Conservation (phyloP, 805 yeast species). For the Candida broadrunensis region DNA sequence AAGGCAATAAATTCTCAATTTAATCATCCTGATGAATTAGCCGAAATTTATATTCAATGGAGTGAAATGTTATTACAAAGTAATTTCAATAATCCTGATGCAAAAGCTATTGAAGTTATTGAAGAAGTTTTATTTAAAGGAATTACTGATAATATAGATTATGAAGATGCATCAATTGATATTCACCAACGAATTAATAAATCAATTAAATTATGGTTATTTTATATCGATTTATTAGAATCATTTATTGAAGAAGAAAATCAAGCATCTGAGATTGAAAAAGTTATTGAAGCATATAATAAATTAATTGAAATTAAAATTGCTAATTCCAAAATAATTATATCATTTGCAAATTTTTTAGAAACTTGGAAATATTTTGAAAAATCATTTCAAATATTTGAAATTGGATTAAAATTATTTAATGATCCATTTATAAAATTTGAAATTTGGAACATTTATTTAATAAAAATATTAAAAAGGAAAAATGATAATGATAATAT, state of each 20-base stretch:
- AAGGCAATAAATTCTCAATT: slow-evolving; percentile 73
- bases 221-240: slow-evolving; percentile 69
- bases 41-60: slow-evolving; percentile 74
- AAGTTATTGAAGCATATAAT: slow-evolving; percentile 23
- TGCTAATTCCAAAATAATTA: slow-evolving; percentile 64
- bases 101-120: slow-evolving; percentile 32
- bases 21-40: slow-evolving; percentile 58
- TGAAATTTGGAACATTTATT: slow-evolving; percentile 71
- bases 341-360: slow-evolving; percentile 64
- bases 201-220: slow-evolving; percentile 66
- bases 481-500: slow-evolving; percentile 6
- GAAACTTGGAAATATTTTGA: slow-evolving; percentile 46
- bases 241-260: slow-evolving; percentile 43
- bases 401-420: slow-evolving; percentile 66
- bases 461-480: slow-evolving; percentile 44
- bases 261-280: slow-evolving; percentile 16
- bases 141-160: slow-evolving; percentile 13
- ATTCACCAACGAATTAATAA: slow-evolving; percentile 61
- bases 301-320: slow-evolving; percentile 46
- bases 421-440: slow-evolving; percentile 50
- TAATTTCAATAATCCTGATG: slow-evolving; percentile 46
- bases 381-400: slow-evolving; percentile 59
- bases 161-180: slow-evolving; percentile 40
- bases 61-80: slow-evolving; percentile 57
- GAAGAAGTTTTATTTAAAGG: slow-evolving; percentile 25